These are phyloP conservation scores for Mycena kentingensis DNA, from an alignment of 768 basidiomycete genomes.

Conservation along the genomic window DNA sequence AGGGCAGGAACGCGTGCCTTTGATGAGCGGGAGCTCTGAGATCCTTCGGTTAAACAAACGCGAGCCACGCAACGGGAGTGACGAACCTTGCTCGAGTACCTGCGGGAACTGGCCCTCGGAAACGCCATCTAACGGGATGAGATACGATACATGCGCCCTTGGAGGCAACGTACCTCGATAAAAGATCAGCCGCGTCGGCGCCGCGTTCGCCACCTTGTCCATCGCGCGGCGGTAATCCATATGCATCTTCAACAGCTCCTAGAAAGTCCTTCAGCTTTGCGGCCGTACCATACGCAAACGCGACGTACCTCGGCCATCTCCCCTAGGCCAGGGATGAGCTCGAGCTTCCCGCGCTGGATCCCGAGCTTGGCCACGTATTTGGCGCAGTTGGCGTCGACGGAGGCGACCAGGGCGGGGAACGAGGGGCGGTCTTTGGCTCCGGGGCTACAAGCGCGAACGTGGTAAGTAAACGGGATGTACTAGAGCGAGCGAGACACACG, in stretches of 20 bases:
- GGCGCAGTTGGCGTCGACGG: constrained; percentile 53
- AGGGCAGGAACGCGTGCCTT: constrained; percentile 52
- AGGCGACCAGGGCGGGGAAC: constrained; percentile 54
- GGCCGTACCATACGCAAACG: constrained; percentile 53
- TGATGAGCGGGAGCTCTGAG: constrained; percentile 58
- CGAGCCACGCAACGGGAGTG: not conserved
- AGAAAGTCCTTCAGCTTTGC: constrained; percentile 44
- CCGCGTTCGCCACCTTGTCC: constrained; percentile 52
- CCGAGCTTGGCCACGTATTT: constrained; percentile 73
- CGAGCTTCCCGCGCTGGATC: constrained; percentile 59
- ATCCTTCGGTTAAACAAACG: not conserved
- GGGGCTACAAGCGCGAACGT: constrained; percentile 58
- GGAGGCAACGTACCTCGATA: constrained; percentile 54
- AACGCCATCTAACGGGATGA: constrained; percentile 48
- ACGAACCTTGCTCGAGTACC: constrained; percentile 56
- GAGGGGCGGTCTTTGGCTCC: constrained; percentile 48
- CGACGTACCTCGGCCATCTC: constrained; percentile 57
- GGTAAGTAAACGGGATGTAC: constrained; percentile 29
- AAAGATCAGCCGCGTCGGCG: constrained; percentile 71
- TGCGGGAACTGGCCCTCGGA: constrained; percentile 54
- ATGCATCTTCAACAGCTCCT: constrained; percentile 57
- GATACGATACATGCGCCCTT: constrained; percentile 1
- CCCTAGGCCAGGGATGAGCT: constrained; percentile 74
- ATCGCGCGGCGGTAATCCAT: constrained; percentile 52
- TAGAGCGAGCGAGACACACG: constrained; percentile 26